These are phyloP conservation scores for Erigeron canadensis DNA, from an alignment of 129 eudicot species.

Conservation along the genomic window DNA sequence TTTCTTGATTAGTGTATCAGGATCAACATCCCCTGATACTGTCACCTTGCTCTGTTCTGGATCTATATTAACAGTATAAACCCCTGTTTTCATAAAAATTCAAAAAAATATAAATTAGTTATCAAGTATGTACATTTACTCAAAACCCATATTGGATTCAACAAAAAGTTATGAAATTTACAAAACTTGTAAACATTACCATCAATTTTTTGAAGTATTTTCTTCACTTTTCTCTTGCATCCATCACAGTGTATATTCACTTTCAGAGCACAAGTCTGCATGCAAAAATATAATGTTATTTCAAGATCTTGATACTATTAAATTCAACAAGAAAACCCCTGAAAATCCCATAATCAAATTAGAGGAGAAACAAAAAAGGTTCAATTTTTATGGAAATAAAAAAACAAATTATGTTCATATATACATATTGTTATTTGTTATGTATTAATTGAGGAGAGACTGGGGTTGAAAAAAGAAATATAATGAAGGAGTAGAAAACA, in stretches of 20 bases:
- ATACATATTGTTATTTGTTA: conserved; percentile 16
- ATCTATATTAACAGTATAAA: conserved; percentile 61
- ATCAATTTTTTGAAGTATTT: conserved; percentile 93
- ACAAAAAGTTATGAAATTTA: conserved; percentile 17
- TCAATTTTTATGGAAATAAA: not conserved
- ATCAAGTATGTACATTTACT: not conserved
- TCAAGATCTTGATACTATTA: conserved; percentile 13
- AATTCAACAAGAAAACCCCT: conserved; percentile 15
- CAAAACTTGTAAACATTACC: conserved; percentile 40
- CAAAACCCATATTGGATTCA: conserved; percentile 25
- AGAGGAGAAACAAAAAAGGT: not conserved
- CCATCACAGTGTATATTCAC: conserved; percentile 99
- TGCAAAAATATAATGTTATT: conserved; percentile 31
- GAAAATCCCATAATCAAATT: not conserved
- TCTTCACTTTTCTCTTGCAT: conserved; percentile 90
- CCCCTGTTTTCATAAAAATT: conserved; percentile 46
- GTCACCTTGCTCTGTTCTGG: conserved; percentile 82
- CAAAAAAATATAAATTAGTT: not conserved
- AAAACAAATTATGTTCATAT: not conserved
- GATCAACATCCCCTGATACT: conserved; percentile 69
- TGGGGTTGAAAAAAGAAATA: conserved; percentile 1
- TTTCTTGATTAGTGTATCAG: conserved; percentile 69
- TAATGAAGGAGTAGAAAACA: not conserved
- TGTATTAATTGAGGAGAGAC: conserved; percentile 20
- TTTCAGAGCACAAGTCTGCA: conserved; percentile 89